A percentile compares a stretch with the other conserved stretches of the same genome.
These are phyloP conservation scores for Fraxinus albicans DNA, from an alignment of 305 asterid genomes.

Conservation along the genomic window DNA sequence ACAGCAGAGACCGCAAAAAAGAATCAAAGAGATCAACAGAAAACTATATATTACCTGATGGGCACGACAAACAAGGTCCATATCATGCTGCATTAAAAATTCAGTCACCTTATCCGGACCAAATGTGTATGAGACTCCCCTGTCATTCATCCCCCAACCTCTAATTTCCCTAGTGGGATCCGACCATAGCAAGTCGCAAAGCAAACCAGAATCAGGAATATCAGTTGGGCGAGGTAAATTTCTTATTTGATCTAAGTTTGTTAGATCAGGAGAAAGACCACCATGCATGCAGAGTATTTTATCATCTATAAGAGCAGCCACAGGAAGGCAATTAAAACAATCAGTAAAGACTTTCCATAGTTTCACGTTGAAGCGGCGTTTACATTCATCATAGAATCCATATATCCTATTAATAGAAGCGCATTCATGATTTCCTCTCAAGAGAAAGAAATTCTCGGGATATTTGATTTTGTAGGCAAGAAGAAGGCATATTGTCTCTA, in stretches of 20 bases:
- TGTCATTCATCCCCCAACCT: slow-evolving; percentile 52
- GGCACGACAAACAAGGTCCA: slow-evolving; percentile 54
- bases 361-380: neutral
- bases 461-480: neutral
- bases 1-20: neutral
- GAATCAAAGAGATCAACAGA: neutral
- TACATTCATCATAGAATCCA: neutral
- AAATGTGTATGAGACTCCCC: slow-evolving; percentile 46
- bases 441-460: neutral
- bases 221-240: slow-evolving; percentile 48
- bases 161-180: slow-evolving; percentile 47
- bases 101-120: slow-evolving; percentile 21
- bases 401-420: neutral
- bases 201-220: slow-evolving; percentile 49
- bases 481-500: slow-evolving; percentile 6
- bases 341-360: neutral
- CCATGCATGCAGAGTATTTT: neutral
- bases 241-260: slow-evolving; percentile 43
- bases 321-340: neutral
- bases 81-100: slow-evolving; percentile 44
- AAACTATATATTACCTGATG: slow-evolving; percentile 33
- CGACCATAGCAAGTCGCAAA: slow-evolving; percentile 50
- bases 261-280: neutral
- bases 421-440: neutral
- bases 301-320: neutral